phyloP scores from a whole-genome alignment of 305 asterid species.

The Fraxinus ornus region DNA sequence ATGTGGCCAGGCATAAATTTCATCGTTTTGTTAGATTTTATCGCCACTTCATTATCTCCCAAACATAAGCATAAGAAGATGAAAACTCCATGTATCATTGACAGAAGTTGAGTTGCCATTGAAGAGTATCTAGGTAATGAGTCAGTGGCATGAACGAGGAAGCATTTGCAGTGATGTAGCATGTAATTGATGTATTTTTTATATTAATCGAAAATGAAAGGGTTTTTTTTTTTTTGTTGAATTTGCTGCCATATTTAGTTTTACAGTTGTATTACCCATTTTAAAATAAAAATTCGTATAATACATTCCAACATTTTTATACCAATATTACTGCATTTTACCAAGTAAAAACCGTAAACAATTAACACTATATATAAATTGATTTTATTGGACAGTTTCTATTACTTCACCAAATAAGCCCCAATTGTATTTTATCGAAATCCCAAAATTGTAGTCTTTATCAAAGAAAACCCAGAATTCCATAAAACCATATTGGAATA shows the following conservation, averaged over 20 bases:
- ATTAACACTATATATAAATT: no score
- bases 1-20: slow-evolving; percentile 30
- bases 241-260: not conserved
- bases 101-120: not conserved
- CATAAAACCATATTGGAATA: no score
- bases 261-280: not conserved
- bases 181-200: not conserved
- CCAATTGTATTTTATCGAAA: no score
- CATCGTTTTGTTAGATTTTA: not conserved
- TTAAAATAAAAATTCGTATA: no score
- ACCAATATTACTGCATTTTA: no score
- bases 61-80: not conserved
- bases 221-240: not conserved
- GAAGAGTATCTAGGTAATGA: not conserved
- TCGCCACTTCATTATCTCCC: not conserved
- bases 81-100: not conserved
- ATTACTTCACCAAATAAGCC: no score
- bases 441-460: no score
- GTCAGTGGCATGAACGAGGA: not conserved
- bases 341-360: no score
- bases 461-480: no score
- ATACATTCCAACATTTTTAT: no score
- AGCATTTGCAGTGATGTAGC: not conserved
- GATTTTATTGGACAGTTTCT: no score
- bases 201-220: not conserved